Evolutionary conservation across 2,329 filamentous ascomycete species (phyloP).

Genomic region (Cordyceps tenuipes): DNA sequence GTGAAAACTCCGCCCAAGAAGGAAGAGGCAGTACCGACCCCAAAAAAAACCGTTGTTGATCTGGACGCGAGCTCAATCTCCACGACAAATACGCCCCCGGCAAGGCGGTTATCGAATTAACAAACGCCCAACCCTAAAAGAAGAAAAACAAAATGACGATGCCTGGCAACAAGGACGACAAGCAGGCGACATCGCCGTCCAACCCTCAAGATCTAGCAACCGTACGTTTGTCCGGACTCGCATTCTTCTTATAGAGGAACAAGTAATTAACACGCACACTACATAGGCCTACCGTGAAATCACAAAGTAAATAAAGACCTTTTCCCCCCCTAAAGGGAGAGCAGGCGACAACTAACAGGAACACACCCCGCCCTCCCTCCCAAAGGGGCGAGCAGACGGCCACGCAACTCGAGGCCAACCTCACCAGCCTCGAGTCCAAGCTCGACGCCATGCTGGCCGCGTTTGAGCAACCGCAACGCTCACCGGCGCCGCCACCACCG

Average conservation of each 20-base stretch:
- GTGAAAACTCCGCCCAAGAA: too few relatives aligned
- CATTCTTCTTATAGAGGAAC: background rate
- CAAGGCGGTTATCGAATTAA: too few relatives aligned
- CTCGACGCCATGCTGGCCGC: constrained; percentile 47
- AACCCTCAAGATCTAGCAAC: constrained; percentile 3
- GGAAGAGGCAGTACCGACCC: too few relatives aligned
- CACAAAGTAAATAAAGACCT: constrained; percentile 13
- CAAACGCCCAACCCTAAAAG: too few relatives aligned
- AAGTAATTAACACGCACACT: background rate
- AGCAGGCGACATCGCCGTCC: background rate
- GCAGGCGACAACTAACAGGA: too few relatives aligned
- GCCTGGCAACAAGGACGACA: background rate
- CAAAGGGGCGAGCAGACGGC: constrained; percentile 47
- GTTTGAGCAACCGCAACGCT: constrained; percentile 26
- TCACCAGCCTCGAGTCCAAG: constrained; percentile 44
- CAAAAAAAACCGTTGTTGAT: too few relatives aligned
- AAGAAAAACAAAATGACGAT: constrained; percentile 5
- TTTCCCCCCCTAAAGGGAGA: too few relatives aligned
- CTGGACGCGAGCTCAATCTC: too few relatives aligned
- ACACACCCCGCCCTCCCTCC: background rate
- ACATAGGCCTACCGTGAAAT: constrained; percentile 14
- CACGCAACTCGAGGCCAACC: constrained; percentile 42
- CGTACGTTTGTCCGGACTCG: background rate
- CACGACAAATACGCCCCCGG: too few relatives aligned
- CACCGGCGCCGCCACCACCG: background rate